Evolutionary conservation across 441 rosid genomes (phyloP).

Genomic region (Erodium texanum): DNA sequence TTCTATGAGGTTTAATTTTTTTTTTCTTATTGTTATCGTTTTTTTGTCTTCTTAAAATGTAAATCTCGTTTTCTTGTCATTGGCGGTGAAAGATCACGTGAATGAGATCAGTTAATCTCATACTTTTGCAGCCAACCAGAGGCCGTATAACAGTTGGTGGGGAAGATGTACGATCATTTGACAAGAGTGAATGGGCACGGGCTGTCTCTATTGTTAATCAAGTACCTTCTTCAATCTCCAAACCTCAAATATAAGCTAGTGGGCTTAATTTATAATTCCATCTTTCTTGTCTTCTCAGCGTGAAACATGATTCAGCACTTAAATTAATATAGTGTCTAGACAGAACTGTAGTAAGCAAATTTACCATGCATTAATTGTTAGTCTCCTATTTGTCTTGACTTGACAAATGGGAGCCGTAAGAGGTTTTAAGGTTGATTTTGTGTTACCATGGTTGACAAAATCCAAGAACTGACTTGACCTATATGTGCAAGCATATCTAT

Average conservation of each 20-base stretch:
- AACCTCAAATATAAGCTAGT: neutral
- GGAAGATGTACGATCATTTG: slow-evolving; percentile 85
- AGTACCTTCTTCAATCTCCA: slow-evolving; percentile 30
- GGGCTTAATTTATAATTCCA: too few relatives aligned
- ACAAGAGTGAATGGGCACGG: slow-evolving; percentile 85
- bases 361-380: neutral
- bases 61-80: slow-evolving; percentile 1
- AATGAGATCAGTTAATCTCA: slow-evolving; percentile 18
- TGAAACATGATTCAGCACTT: neutral
- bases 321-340: slow-evolving; percentile 1
- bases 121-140: slow-evolving; percentile 58
- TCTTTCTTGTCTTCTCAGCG: neutral
- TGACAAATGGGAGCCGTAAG: slow-evolving; percentile 4
- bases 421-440: slow-evolving; percentile 1
- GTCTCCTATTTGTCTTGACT: neutral
- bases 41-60: slow-evolving; percentile 3
- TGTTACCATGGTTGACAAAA: neutral
- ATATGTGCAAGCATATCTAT: too few relatives aligned
- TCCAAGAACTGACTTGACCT: neutral
- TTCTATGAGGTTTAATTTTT: slow-evolving; percentile 61
- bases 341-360: too few relatives aligned
- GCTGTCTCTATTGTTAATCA: slow-evolving; percentile 87
- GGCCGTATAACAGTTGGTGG: slow-evolving; percentile 80
- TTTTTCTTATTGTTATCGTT: neutral
- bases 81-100: slow-evolving; percentile 11